phyloP scores from a whole-genome alignment of 345 rosid species.

The Moringa oleifera region DNA sequence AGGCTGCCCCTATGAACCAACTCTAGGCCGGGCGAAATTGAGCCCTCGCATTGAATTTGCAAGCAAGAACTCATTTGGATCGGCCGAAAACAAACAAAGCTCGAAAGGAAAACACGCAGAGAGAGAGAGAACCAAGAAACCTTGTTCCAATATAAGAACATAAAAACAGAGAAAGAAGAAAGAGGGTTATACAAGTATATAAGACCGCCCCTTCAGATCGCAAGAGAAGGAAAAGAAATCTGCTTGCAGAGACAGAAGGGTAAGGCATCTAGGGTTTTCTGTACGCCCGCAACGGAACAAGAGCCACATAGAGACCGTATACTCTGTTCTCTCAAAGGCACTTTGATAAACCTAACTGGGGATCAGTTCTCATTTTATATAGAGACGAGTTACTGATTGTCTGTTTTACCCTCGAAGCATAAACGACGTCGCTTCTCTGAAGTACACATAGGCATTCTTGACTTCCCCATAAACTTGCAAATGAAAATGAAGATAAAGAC shows the following conservation, averaged over 20 bases:
- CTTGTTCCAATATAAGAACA: no score
- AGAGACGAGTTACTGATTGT: background rate
- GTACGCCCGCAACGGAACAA: conserved; percentile 45
- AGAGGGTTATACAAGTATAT: background rate
- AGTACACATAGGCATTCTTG: no score
- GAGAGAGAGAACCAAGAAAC: no score
- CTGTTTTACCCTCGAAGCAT: background rate
- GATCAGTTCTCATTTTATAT: conserved; percentile 18
- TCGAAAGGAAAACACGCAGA: no score
- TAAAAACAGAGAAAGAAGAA: background rate
- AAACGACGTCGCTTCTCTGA: no score
- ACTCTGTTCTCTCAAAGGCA: conserved; percentile 43
- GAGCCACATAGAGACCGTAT: conserved; percentile 10
- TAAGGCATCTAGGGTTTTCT: conserved; percentile 10
- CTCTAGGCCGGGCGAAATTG: conserved; percentile 47
- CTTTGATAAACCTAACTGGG: background rate
- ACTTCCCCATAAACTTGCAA: no score
- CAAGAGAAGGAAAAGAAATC: background rate
- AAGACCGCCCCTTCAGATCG: conserved; percentile 12
- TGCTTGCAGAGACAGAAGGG: conserved; percentile 9
- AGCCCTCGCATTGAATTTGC: conserved; percentile 7
- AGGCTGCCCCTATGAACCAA: conserved; percentile 15
- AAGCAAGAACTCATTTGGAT: conserved; percentile 32
- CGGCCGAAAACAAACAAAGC: conserved; percentile 18
- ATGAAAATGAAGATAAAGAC: no score